phyloP scores from a whole-genome alignment of 129 eudicot species.

The Tagetes patula region DNA sequence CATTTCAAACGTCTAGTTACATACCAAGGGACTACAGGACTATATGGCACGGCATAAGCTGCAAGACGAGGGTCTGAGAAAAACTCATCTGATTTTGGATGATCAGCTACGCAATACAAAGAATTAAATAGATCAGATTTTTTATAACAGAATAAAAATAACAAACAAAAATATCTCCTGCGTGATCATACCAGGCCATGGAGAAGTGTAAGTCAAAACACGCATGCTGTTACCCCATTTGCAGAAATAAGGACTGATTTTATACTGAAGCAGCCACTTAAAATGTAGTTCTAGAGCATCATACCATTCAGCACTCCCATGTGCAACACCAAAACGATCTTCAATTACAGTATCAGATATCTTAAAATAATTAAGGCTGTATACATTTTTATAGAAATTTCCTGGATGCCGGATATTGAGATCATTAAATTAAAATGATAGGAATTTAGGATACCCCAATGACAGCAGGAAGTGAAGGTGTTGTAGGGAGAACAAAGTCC shows the following conservation, averaged over 20 bases:
- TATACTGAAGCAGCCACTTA: constrained; percentile 88
- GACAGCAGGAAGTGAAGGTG: constrained; percentile 97
- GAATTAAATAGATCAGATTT: constrained; percentile 10
- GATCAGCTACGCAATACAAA: constrained; percentile 59
- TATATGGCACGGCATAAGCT: constrained; percentile 96
- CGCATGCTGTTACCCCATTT: constrained; percentile 99
- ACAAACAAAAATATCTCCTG: not conserved
- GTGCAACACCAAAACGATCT: constrained; percentile 94
- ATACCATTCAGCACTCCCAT: constrained; percentile 85
- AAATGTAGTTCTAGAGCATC: constrained; percentile 84
- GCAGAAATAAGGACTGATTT: constrained; percentile 93
- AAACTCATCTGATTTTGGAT: constrained; percentile 97
- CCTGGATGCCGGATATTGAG: not conserved
- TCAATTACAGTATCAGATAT: constrained; percentile 97
- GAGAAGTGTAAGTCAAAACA: constrained; percentile 91
- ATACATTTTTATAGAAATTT: not conserved
- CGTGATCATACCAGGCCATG: constrained; percentile 82
- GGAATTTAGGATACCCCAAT: constrained; percentile 83
- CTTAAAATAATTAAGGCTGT: constrained; percentile 57
- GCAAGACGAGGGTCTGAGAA: constrained; percentile 93
- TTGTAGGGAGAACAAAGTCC: constrained; percentile 81
- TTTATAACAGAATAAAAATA: not conserved
- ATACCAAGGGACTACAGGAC: constrained; percentile 88
- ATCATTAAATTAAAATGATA: not conserved
- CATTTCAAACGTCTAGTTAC: constrained; percentile 20